A percentile compares a stretch with the other conserved stretches of the same genome.
phyloP scores from a whole-genome alignment of 176 grass and related monocot genomes.

The Musa schizocarpa region DNA sequence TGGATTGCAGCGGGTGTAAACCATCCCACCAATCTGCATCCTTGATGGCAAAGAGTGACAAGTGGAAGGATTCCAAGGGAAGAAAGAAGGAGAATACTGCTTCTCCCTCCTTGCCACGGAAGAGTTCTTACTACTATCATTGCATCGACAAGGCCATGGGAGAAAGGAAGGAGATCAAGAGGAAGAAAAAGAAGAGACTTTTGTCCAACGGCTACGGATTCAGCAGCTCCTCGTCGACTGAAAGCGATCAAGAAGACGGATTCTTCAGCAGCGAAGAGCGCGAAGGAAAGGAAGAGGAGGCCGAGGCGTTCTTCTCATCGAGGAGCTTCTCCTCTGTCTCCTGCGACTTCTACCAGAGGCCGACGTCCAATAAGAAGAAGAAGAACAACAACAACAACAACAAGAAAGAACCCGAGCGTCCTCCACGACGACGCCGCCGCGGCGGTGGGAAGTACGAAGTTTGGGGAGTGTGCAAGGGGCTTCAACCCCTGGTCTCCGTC shows the following conservation, averaged over 20 bases:
- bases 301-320: conserved; percentile 75
- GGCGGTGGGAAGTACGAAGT: background rate
- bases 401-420: no score
- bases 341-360: conserved; percentile 66
- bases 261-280: conserved; percentile 64
- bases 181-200: conserved; percentile 11
- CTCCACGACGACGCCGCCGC: background rate
- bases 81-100: conserved; percentile 16
- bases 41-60: background rate
- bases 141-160: background rate
- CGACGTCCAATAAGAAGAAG: conserved; percentile 25
- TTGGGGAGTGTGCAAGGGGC: background rate
- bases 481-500: conserved; percentile 34
- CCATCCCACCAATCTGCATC: background rate
- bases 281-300: conserved; percentile 32
- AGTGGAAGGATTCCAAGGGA: background rate
- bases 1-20: background rate
- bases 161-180: background rate
- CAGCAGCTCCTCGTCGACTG: conserved; percentile 45
- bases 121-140: conserved; percentile 22
- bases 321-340: conserved; percentile 91
- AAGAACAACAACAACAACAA: background rate
- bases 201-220: conserved; percentile 61
- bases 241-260: conserved; percentile 24
- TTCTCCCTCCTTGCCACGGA: conserved; percentile 32